Conservation (phyloP, 768 basidiomycete genomes). For the Suillus clintonianus region DNA sequence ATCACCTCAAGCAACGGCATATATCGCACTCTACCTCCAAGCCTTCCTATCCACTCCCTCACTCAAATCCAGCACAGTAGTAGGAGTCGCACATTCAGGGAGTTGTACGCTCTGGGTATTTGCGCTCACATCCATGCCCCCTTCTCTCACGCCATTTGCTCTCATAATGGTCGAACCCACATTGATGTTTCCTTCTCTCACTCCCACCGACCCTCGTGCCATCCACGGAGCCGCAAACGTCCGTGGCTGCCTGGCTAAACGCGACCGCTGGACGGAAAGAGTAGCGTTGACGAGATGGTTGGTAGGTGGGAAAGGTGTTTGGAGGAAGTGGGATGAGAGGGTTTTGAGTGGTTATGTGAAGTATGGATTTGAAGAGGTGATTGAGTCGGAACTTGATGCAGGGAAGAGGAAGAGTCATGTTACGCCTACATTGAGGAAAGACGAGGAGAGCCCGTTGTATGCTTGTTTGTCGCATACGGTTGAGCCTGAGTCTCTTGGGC, state of each 20-base stretch:
- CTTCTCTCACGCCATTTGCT: constrained; percentile 7
- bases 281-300: constrained; percentile 22
- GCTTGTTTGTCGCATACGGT: constrained; percentile 26
- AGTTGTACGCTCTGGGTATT: constrained; percentile 26
- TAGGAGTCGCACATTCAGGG: constrained; percentile 31
- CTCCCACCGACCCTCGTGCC: constrained; percentile 25
- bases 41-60: constrained; percentile 26
- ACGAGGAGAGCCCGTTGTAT: constrained; percentile 31
- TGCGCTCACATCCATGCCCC: background rate
- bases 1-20: constrained; percentile 21
- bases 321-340: constrained; percentile 2
- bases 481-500: constrained; percentile 22
- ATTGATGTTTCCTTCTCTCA: constrained; percentile 31
- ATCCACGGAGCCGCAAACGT: constrained; percentile 33
- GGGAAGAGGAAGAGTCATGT: constrained; percentile 7
- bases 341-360: background rate
- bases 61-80: constrained; percentile 20
- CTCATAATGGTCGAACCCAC: constrained; percentile 32
- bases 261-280: constrained; percentile 27
- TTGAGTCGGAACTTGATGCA: background rate
- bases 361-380: background rate
- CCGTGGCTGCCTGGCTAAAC: constrained; percentile 26
- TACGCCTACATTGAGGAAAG: constrained; percentile 26
- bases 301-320: background rate
- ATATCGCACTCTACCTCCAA: constrained; percentile 22